phyloP scores from a whole-genome alignment of 2,329 filamentous ascomycete genomes.

The Microcyclospora tardicrescens region DNA sequence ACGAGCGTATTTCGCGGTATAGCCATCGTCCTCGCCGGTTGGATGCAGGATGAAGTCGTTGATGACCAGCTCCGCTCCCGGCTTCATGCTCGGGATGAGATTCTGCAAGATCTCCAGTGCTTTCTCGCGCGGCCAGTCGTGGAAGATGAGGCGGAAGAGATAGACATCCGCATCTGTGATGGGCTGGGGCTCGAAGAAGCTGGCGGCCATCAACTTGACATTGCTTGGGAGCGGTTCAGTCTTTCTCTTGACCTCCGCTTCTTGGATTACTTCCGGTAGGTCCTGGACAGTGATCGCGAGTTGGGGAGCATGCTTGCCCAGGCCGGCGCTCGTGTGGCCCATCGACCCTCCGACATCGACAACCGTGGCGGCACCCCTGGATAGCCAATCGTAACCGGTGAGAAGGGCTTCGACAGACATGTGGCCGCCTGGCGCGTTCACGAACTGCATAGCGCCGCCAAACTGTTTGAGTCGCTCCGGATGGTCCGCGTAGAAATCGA shows the following conservation, averaged over 20 bases:
- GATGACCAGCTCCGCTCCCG: conserved; percentile 13
- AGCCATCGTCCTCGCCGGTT: too few relatives aligned
- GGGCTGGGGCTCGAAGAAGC: conserved; percentile 7
- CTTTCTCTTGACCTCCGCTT: conserved; percentile 3
- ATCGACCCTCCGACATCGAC: conserved; percentile 21
- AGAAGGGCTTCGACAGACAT: neutral
- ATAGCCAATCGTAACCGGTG: neutral
- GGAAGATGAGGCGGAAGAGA: conserved; percentile 9
- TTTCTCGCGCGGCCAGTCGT: conserved; percentile 12
- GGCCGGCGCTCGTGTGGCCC: conserved; percentile 30
- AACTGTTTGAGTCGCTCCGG: neutral
- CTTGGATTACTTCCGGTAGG: conserved; percentile 17
- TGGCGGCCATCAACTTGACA: conserved; percentile 1
- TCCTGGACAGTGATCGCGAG: conserved; percentile 36
- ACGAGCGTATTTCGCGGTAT: too few relatives aligned
- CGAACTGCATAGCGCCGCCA: neutral
- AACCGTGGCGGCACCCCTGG: neutral
- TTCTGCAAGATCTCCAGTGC: conserved; percentile 7
- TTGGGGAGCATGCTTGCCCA: conserved; percentile 30
- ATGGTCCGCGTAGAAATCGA: neutral
- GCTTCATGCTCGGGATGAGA: conserved; percentile 7
- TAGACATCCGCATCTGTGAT: conserved; percentile 18
- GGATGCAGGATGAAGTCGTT: conserved; percentile 14
- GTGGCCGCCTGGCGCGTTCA: neutral
- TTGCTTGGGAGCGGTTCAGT: conserved; percentile 1